Conservation (phyloP, 441 rosid genomes). For the Erodium texanum region DNA sequence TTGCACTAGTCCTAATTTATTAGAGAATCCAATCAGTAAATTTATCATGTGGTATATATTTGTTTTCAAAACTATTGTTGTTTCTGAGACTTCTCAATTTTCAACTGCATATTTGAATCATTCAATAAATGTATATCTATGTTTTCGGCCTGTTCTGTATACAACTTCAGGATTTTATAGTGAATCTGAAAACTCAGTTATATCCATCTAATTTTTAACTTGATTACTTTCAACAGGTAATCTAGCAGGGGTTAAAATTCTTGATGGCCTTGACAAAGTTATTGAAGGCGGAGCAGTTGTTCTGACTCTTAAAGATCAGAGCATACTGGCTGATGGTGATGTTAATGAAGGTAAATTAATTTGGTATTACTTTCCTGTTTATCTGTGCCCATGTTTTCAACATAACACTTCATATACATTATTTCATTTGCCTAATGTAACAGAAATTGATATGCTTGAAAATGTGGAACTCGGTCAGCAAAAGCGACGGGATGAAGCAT, state of each 20-base stretch:
- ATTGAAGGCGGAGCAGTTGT: conserved; percentile 94
- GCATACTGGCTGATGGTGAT: conserved; percentile 73
- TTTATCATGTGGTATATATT: no score
- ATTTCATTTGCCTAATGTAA: conserved; percentile 31
- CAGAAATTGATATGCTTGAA: conserved; percentile 96
- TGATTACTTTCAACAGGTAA: conserved; percentile 41
- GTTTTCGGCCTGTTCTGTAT: background rate
- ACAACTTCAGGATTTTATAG: background rate
- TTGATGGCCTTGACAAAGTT: conserved; percentile 91
- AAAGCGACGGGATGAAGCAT: conserved; percentile 79
- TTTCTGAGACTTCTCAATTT: background rate
- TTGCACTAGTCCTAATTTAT: background rate
- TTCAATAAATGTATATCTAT: background rate
- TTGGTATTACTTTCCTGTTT: background rate
- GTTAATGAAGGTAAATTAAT: conserved; percentile 62
- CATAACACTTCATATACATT: conserved; percentile 24
- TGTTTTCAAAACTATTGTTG: background rate
- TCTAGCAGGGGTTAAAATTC: conserved; percentile 80
- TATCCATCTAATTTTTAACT: conserved; percentile 11
- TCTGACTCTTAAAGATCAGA: conserved; percentile 91
- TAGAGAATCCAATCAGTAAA: background rate
- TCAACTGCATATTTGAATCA: background rate
- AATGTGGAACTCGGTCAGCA: conserved; percentile 98
- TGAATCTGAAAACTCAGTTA: no score
- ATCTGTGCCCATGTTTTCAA: background rate